A percentile compares a stretch with the other conserved stretches of the same genome.
Evolutionary conservation across 495 filamentous ascomycete genomes (phyloP).

Genomic region (Neurospora sp.): DNA sequence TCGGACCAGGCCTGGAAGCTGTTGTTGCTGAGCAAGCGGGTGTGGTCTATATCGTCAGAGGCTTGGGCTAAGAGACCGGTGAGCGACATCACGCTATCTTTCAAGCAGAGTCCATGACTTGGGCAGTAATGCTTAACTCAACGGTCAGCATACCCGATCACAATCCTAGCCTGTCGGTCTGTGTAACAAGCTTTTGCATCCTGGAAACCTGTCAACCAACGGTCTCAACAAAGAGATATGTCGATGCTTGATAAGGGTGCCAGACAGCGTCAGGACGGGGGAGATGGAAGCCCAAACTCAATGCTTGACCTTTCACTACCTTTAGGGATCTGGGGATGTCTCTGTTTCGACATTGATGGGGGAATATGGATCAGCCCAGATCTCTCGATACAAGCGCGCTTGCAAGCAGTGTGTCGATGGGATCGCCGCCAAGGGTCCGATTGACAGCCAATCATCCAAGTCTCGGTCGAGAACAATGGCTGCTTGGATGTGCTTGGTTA

Average conservation of each 20-base stretch:
- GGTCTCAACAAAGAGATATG: background rate
- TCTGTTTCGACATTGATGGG: background rate
- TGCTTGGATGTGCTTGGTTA: background rate
- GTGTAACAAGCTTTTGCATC: background rate
- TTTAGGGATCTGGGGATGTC: background rate
- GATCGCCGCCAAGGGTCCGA: slow-evolving; percentile 6
- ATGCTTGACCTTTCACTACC: background rate
- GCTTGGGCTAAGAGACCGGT: background rate
- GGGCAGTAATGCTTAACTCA: background rate
- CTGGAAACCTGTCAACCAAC: background rate
- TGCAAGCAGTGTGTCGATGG: slow-evolving; percentile 5
- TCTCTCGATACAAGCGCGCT: background rate
- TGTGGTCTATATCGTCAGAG: background rate
- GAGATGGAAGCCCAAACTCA: background rate
- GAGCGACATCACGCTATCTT: background rate
- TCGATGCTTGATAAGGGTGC: background rate
- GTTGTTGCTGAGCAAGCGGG: background rate
- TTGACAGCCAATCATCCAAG: background rate
- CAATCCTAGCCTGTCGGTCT: background rate
- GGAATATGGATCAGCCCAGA: background rate
- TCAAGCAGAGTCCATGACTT: background rate
- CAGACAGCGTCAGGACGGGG: background rate
- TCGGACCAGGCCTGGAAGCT: background rate
- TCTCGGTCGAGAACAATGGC: background rate
- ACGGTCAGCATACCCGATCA: background rate